Evolutionary conservation across 371 early-diverging fungal genomes (phyloP), one percentile per base, ranked within the genome.

Genomic region (Chytridium lagenaria): DNA sequence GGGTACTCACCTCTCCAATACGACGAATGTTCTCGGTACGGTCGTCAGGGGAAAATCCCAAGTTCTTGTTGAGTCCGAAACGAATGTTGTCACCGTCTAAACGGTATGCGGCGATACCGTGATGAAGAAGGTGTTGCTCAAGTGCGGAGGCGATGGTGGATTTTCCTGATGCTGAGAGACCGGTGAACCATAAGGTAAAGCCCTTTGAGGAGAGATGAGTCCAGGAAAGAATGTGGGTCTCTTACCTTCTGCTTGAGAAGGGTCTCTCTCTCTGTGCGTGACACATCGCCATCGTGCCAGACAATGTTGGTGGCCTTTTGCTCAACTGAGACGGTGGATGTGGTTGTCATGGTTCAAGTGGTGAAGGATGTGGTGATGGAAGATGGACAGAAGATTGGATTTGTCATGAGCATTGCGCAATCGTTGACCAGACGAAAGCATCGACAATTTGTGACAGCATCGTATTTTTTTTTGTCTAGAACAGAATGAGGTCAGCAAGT

Each of bases 41-140:
- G 73, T 95, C 97, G 40, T 91, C 92, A 61, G 93, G 92, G 23
- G 78, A 78, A 78, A 95, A 95, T 28, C 94, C 95, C 52, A 96
- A 86, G 80, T 96, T 92, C 84, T 94, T 94, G 88, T 97, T 97
- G 70, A 97, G 84, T 23, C 97, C 97, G 70, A 96, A 95, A 31
- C 97, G 92, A 68, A 97, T 91, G 81, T 97, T 97, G 85, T 97
- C 97, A 66, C 97, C 97, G 77, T 97, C 97, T 50, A 97, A 89
- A 26, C 96, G 91, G 79, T 97, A 97, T 23, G 92, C 89, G 38
- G 83, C 80, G 59, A 93, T 75, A 59, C 90, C 89, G 49, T 81
- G 79, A 71, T 92, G 91, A 31, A 96, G 85, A 49, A 96, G 81
- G 55, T 91, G 87, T 76, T 94, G 92, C 81, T 96, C 97, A 22